Base-by-base conservation (phyloP, 306 rosid genomes). In the Adenanthera pavonina region DNA sequence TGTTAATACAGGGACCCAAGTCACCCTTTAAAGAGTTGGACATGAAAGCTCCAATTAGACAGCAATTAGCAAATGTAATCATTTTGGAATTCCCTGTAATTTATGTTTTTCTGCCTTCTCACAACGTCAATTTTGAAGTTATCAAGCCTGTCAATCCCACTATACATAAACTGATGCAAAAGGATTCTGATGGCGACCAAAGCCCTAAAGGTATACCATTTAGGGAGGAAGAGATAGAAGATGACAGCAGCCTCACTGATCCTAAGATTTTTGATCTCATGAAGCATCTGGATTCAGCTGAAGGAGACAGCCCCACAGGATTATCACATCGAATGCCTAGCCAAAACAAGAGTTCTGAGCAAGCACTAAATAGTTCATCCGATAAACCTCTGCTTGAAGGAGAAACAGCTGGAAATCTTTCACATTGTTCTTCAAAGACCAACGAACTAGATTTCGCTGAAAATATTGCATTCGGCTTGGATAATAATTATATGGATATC, bases 31-130 rank as follows among this genome's bases (percentile, higher is more conserved):
- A 86, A 82, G 94, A 91, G 83, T 80, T 96, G 79, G 93, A 91
- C 70, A n/a, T 83, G 77, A 86, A 84, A 20, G 84, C 79, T 72
- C 98, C 98, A 68, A 87, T 96, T 74, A 87, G 89, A 87, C 87
- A 92, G 75, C 97, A 92, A 79, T 82, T 96, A 78, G 80, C 88
- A 49, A 83, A 90, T 74, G 41, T 85, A 57, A 86, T 80, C 68
- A 78, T 95, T 69, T 81, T 95, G 91, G 99, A 93, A 88, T 93
- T 90, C 87, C 99, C 99, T 62, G 86, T 92, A 60, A 84, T 96
- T 57, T 75, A 86, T 87, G 94, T 93, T 62, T 84, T 86, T 77
- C 88, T 93, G 67, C 93, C 97, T 2, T 92, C 92, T 17, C 97
- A 96, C 43, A 61, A 36, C 65, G 78, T 85, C 64, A 78, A 87